Conservation (phyloP, 2,329 filamentous ascomycete genomes). For the Fusarium caatingaense region DNA sequence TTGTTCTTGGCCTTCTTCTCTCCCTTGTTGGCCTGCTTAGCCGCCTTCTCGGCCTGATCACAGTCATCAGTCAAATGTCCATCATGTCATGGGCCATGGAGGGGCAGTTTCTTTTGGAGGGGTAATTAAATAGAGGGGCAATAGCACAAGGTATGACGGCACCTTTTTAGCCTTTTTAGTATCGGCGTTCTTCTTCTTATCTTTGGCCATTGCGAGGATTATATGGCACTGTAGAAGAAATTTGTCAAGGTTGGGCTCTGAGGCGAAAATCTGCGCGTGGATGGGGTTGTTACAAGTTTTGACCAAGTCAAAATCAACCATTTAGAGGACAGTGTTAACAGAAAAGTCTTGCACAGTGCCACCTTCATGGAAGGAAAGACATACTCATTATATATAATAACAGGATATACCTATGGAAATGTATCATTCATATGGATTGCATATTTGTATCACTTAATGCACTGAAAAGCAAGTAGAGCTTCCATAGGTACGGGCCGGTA, state of each 20-base stretch:
- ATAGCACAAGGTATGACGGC: conserved; percentile 27
- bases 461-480: neutral
- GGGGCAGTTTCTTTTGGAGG: conserved; percentile 37
- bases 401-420: neutral
- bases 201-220: conserved; percentile 58
- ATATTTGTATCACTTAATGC: neutral
- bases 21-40: conserved; percentile 88
- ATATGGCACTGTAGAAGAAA: conserved; percentile 1
- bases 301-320: conserved; percentile 45
- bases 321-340: conserved; percentile 35
- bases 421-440: neutral
- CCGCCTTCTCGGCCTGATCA: conserved; percentile 69
- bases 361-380: neutral
- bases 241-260: conserved; percentile 19
- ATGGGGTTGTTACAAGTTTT: conserved; percentile 44
- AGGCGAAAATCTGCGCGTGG: conserved; percentile 42
- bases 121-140: conserved; percentile 33
- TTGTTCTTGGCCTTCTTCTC: conserved; percentile 85
- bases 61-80: conserved; percentile 36
- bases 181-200: conserved; percentile 63
- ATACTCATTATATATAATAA: neutral
- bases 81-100: conserved; percentile 22
- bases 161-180: conserved; percentile 65
- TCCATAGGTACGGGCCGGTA: neutral
- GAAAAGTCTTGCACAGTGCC: neutral